Evolutionary conservation across 1,139 yeast species (phyloP), one percentile per base, ranked within the genome.

Genomic region (Candida sp.): DNA sequence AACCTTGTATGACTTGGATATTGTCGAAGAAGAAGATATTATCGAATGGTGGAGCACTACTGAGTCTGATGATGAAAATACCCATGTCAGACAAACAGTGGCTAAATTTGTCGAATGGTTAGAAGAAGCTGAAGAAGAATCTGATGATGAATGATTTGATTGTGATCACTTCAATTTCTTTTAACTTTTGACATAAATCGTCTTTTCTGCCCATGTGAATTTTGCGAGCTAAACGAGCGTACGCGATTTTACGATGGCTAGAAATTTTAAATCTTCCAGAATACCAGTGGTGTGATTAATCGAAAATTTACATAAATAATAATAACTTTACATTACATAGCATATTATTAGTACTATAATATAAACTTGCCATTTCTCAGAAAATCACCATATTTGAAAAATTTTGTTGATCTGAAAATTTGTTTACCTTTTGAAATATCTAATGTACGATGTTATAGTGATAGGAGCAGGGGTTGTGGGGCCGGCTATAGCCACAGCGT

Each of bases 381-480:
- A 15, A 15, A 15, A 15, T 25, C 11, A 25, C 11, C 29, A 25
- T 25, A 25, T 7, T 11, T 25, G 9, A 25, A 25, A 7, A 25
- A 25, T 11, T 25, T 25, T 7, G 11, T 7, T 7, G 29, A 25
- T 25, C 11, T 25, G 29, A 25, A 25, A 25, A 25, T 8, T 25
- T 25, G 29, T 25, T 25, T 25, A 25, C 29, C 29, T 8, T 25
- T 25, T 25, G 29, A 25, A 7, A 25, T 32, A 36, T 25, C 9
- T 19, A 33, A 41, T 47, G 38, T 79, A 75, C 60, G 95, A 86
- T 55, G 85, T 74, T 32, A 79, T 86, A 32, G 82, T 87, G 25
- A 78, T 93, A 32, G 98, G 99, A 19, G 97, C 98, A 11, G 99
- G 99, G 36, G 96, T 93, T 21, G 84, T 88, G 11, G 99, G 99